These are phyloP conservation scores for Xylaria sp. DNA, from an alignment of 2,329 filamentous ascomycete species.

Conservation along the genomic window DNA sequence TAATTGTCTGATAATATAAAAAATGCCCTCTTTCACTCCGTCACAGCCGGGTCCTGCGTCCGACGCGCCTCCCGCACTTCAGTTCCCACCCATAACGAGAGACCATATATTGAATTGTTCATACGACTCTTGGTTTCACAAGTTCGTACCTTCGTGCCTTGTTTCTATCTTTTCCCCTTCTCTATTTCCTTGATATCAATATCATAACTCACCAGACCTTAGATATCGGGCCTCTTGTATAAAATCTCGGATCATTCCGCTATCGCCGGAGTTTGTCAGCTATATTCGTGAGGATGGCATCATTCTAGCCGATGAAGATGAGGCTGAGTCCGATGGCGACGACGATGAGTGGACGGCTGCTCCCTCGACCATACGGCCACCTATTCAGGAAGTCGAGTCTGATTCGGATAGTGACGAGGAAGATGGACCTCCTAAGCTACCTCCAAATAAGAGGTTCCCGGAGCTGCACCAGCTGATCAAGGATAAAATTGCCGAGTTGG, in stretches of 20 bases:
- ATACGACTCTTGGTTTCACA: slow-evolving; percentile 90
- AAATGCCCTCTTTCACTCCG: slow-evolving; percentile 46
- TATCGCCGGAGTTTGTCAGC: slow-evolving; percentile 78
- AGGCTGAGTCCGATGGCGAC: slow-evolving; percentile 64
- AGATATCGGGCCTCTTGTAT: slow-evolving; percentile 84
- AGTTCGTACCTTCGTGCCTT: slow-evolving; percentile 56
- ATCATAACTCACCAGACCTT: slow-evolving; percentile 31
- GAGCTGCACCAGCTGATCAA: slow-evolving; percentile 83
- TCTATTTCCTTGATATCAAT: not conserved
- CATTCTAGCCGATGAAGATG: slow-evolving; percentile 80
- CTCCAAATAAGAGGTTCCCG: slow-evolving; percentile 69
- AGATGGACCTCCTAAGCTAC: slow-evolving; percentile 56
- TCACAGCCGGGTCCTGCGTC: slow-evolving; percentile 38
- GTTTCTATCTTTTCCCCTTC: not conserved
- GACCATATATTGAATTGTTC: slow-evolving; percentile 94
- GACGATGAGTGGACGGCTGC: slow-evolving; percentile 66
- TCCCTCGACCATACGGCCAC: slow-evolving; percentile 49
- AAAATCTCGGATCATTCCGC: slow-evolving; percentile 84
- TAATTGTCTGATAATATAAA: not conserved
- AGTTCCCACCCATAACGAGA: slow-evolving; percentile 84
- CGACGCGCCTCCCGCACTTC: slow-evolving; percentile 39
- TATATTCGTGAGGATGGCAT: slow-evolving; percentile 96
- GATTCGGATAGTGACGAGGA: slow-evolving; percentile 65
- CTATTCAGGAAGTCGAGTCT: slow-evolving; percentile 58
- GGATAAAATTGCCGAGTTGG: slow-evolving; percentile 80